Evolutionary conservation across 192 early-diverging fungal genomes (phyloP).

Genomic region (Backusella circina): DNA sequence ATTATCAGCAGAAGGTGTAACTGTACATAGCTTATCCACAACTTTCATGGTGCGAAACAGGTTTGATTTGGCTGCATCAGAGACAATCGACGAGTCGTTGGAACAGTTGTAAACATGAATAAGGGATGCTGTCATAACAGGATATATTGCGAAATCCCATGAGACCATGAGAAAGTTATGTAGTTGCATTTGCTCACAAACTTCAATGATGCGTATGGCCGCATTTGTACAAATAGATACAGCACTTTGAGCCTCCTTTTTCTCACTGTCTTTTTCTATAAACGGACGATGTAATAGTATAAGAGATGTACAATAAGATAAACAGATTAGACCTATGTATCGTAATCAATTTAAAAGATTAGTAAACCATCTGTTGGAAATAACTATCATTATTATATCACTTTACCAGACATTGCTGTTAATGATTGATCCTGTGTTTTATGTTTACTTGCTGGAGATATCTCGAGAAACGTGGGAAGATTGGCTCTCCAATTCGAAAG

Average conservation of each 20-base stretch:
- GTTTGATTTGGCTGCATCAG: constrained; percentile 20
- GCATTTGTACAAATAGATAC: constrained; percentile 6
- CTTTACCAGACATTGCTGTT: constrained; percentile 13
- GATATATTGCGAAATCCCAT: constrained; percentile 34
- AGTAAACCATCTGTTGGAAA: neutral
- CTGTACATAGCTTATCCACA: neutral
- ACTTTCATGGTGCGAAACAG: constrained; percentile 11
- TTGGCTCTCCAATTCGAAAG: constrained; percentile 21
- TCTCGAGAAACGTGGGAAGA: constrained; percentile 2
- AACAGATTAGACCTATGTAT: constrained; percentile 11
- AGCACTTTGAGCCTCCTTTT: neutral
- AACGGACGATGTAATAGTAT: constrained; percentile 37
- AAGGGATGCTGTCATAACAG: constrained; percentile 25
- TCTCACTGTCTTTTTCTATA: constrained; percentile 16
- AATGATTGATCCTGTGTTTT: neutral
- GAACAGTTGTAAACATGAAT: constrained; percentile 27
- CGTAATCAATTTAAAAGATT: neutral
- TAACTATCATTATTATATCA: neutral
- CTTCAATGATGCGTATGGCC: neutral
- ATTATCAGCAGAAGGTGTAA: neutral
- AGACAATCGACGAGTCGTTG: constrained; percentile 10
- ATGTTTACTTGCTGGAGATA: neutral
- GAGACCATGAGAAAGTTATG: constrained; percentile 21
- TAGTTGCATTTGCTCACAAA: constrained; percentile 19
- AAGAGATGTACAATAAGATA: constrained; percentile 31